Percentiles rank a stretch among this genome's conserved stretches.
Conservation (phyloP, 176 grass and related monocot species). For the Luzula sylvatica region DNA sequence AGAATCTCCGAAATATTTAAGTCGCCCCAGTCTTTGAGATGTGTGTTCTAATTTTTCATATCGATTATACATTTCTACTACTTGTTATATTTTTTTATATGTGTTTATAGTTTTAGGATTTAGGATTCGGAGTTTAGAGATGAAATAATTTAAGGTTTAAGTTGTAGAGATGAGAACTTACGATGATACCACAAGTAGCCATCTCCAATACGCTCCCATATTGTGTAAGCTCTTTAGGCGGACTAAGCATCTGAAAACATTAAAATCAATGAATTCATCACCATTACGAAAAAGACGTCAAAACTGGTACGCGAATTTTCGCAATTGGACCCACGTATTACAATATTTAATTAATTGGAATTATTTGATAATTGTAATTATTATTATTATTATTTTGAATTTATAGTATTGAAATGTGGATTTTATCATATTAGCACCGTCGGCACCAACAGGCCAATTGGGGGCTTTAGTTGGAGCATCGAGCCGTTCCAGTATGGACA, state of each 20-base stretch:
- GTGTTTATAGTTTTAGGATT: too few relatives aligned
- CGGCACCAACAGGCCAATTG: slow-evolving; percentile 89
- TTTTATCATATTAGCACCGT: slow-evolving; percentile 37
- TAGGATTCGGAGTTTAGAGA: too few relatives aligned
- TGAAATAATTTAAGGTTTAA: too few relatives aligned
- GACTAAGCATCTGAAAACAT: slow-evolving; percentile 32
- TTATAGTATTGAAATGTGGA: too few relatives aligned
- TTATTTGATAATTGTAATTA: not conserved
- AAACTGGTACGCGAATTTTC: slow-evolving; percentile 83
- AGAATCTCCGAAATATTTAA: too few relatives aligned
- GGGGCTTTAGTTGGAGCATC: slow-evolving; percentile 91
- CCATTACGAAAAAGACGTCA: slow-evolving; percentile 38
- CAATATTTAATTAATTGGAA: not conserved
- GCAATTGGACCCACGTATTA: slow-evolving; percentile 48
- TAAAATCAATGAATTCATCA: not conserved
- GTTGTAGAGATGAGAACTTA: too few relatives aligned
- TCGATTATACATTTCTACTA: too few relatives aligned
- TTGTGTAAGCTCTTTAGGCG: slow-evolving; percentile 58
- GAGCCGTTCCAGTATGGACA: slow-evolving; percentile 64
- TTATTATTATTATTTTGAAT: not conserved
- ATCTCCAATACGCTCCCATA: slow-evolving; percentile 58
- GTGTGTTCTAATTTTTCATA: too few relatives aligned
- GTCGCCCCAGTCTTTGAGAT: too few relatives aligned
- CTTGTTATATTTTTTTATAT: too few relatives aligned
- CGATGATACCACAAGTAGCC: slow-evolving; percentile 88